Percentiles rank a stretch among this genome's conserved stretches.
Conservation (phyloP, 257 asterid species). For the Primulina huaijiensis region DNA sequence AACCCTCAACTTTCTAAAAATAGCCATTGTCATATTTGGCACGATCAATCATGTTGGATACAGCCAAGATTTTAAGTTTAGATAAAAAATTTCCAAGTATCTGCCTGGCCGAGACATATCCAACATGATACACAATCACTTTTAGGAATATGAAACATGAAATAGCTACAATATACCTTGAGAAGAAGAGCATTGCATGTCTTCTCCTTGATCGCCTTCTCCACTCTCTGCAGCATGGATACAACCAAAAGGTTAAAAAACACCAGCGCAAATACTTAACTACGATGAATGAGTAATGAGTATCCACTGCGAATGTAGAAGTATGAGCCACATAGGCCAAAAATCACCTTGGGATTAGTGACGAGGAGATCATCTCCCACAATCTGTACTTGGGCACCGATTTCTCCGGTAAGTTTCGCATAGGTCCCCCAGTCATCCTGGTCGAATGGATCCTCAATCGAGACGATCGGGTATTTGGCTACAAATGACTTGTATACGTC, state of each 20-base stretch:
- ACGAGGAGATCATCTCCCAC: slow-evolving; percentile 97
- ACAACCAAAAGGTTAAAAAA: background rate
- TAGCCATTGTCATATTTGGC: no score
- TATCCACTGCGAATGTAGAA: background rate
- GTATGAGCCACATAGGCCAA: background rate
- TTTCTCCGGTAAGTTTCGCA: slow-evolving; percentile 67
- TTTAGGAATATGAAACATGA: background rate
- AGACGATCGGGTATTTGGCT: slow-evolving; percentile 80
- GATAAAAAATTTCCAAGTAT: background rate
- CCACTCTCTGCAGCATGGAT: slow-evolving; percentile 65
- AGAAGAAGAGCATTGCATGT: slow-evolving; percentile 96
- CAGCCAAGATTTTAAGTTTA: no score
- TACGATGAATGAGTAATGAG: background rate
- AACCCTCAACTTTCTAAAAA: no score
- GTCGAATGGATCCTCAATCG: slow-evolving; percentile 96
- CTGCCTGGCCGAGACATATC: background rate
- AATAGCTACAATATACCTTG: slow-evolving; percentile 43
- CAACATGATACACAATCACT: background rate
- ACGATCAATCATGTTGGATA: no score
- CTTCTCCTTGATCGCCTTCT: slow-evolving; percentile 91
- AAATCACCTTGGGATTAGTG: slow-evolving; percentile 83
- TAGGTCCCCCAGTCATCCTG: slow-evolving; percentile 97
- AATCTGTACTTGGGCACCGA: slow-evolving; percentile 84
- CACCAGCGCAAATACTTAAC: background rate
- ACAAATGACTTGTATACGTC: slow-evolving; percentile 89